Evolutionary conservation across 495 filamentous ascomycete genomes (phyloP).

Genomic region (Hypoxylon crocopeplum): DNA sequence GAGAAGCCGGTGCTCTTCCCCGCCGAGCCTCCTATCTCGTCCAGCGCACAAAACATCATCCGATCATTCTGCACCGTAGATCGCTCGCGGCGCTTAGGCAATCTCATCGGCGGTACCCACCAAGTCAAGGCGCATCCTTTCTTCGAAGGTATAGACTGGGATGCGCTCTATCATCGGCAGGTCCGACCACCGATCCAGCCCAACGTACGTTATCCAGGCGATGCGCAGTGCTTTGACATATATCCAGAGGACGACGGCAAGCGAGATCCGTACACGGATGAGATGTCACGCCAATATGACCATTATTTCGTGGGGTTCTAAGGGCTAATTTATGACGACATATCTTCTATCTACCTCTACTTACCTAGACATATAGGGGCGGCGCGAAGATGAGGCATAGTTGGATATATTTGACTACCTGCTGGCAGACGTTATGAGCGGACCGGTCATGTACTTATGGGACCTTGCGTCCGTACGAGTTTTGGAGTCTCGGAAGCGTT

Average conservation of each 20-base stretch:
- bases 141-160: constrained; percentile 85
- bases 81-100: constrained; percentile 83
- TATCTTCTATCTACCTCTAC: background rate
- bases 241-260: constrained; percentile 69
- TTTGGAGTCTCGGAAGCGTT: constrained; percentile 26
- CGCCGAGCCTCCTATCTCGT: constrained; percentile 65
- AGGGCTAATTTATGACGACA: constrained; percentile 9
- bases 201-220: constrained; percentile 77
- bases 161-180: constrained; percentile 74
- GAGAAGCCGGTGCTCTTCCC: constrained; percentile 77
- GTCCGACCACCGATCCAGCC: constrained; percentile 86
- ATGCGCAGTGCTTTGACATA: constrained; percentile 89
- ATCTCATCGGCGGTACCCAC: constrained; percentile 82
- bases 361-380: background rate
- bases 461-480: constrained; percentile 10
- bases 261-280: constrained; percentile 70
- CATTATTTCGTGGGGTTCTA: constrained; percentile 81
- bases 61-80: constrained; percentile 87
- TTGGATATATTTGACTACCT: background rate
- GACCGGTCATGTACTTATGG: constrained; percentile 16
- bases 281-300: constrained; percentile 77
- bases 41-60: constrained; percentile 84
- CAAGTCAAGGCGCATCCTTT: constrained; percentile 89
- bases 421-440: background rate
- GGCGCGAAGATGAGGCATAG: background rate